phyloP scores from a whole-genome alignment of 2,329 filamentous ascomycete genomes.

The Thelonectria rubi region DNA sequence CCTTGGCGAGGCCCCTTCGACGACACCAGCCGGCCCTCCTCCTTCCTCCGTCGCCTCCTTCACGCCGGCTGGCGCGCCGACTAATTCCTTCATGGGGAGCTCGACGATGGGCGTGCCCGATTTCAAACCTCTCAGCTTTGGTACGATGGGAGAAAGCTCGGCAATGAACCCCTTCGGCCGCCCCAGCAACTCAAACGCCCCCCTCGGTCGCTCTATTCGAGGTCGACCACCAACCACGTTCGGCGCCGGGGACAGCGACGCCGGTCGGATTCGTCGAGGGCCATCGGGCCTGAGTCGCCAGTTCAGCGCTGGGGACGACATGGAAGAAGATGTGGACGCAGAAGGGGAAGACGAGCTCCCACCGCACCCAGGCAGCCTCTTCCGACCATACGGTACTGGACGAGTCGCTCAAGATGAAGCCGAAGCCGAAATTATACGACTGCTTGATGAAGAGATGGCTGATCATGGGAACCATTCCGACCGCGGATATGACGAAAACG shows the following conservation, averaged over 20 bases:
- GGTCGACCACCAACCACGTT: conserved; percentile 35
- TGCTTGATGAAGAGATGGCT: conserved; percentile 49
- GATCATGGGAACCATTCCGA: conserved; percentile 46
- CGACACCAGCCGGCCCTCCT: conserved; percentile 62
- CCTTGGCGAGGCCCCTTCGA: conserved; percentile 58
- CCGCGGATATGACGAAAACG: conserved; percentile 53
- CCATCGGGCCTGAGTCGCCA: conserved; percentile 63
- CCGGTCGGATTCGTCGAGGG: conserved; percentile 36
- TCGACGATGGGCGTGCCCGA: conserved; percentile 58
- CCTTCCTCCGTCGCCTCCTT: conserved; percentile 63
- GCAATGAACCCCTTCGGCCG: conserved; percentile 51
- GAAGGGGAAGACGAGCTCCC: conserved; percentile 49
- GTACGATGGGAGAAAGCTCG: conserved; percentile 42
- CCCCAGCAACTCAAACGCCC: conserved; percentile 50
- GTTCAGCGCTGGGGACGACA: conserved; percentile 46
- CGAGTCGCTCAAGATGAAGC: conserved; percentile 42
- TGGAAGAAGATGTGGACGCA: conserved; percentile 45
- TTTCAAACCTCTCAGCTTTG: conserved; percentile 53
- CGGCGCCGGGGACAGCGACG: no score
- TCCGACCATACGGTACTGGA: conserved; percentile 39
- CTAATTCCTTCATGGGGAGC: conserved; percentile 63
- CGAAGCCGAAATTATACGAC: conserved; percentile 50
- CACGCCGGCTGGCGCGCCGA: conserved; percentile 65
- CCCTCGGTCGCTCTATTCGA: conserved; percentile 60
- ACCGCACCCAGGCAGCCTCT: conserved; percentile 45